Percentiles rank a stretch among this genome's conserved stretches.
Conservation (phyloP, 495 filamentous ascomycete species). For the Neurospora terricola region DNA sequence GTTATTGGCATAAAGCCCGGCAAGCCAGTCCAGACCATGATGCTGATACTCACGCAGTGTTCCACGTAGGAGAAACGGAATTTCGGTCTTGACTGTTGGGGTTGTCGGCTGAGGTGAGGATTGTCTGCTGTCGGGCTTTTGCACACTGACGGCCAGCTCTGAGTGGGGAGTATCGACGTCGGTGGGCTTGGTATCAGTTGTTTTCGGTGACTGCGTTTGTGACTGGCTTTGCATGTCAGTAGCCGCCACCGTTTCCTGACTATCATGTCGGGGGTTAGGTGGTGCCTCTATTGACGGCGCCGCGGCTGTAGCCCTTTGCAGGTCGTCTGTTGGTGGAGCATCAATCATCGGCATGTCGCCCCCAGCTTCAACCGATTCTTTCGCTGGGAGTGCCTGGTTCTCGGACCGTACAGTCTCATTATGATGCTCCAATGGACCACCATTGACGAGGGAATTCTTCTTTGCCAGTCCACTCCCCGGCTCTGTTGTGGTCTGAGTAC, state of each 20-base stretch:
- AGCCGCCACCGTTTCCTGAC: conserved; percentile 26
- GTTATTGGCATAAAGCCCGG: conserved; percentile 78
- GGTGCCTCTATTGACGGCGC: conserved; percentile 16
- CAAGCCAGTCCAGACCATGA: conserved; percentile 92
- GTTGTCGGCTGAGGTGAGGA: conserved; percentile 33
- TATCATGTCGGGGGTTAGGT: conserved; percentile 14
- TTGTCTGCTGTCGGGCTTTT: conserved; percentile 29
- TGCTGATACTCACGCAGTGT: conserved; percentile 95
- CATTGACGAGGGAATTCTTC: neutral
- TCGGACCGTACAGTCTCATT: neutral
- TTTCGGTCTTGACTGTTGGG: conserved; percentile 49
- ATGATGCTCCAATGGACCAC: neutral
- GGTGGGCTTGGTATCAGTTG: conserved; percentile 58
- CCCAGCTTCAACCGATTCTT: conserved; percentile 29
- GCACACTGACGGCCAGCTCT: conserved; percentile 33
- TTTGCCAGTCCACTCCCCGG: neutral
- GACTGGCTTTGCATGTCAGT: conserved; percentile 31
- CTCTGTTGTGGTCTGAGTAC: neutral
- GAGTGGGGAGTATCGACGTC: conserved; percentile 59
- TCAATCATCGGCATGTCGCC: conserved; percentile 41
- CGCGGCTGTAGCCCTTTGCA: conserved; percentile 3
- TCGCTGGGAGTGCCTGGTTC: conserved; percentile 4
- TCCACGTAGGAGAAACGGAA: conserved; percentile 84
- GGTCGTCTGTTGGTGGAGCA: conserved; percentile 9
- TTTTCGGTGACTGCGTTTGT: conserved; percentile 45